Evolutionary conservation across 768 basidiomycete species (phyloP).

Genomic region (Candolleomyces aberdarensis): DNA sequence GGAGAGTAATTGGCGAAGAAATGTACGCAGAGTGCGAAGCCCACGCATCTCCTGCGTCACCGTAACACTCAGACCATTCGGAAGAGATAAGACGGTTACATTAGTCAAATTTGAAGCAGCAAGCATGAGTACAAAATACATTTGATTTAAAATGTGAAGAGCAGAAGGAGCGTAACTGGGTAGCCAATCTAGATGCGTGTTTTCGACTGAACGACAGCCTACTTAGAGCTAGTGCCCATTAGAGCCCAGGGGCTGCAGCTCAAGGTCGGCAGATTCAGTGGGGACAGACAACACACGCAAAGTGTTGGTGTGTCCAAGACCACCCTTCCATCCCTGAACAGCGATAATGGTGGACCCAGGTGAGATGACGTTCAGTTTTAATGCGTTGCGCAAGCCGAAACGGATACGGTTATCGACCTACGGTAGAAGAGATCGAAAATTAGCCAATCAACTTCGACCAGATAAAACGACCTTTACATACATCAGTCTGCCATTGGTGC

Average conservation of each 20-base stretch:
- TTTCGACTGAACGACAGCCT: too few relatives aligned
- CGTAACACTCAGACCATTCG: too few relatives aligned
- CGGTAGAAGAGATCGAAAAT: slow-evolving; percentile 7
- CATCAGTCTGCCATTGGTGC: slow-evolving; percentile 97
- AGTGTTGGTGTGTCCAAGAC: slow-evolving; percentile 93
- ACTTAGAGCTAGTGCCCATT: neutral
- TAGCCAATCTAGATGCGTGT: too few relatives aligned
- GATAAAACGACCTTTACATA: slow-evolving; percentile 34
- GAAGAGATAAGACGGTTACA: too few relatives aligned
- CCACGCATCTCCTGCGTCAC: too few relatives aligned
- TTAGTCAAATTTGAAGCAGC: too few relatives aligned
- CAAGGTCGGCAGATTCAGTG: slow-evolving; percentile 75
- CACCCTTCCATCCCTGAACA: slow-evolving; percentile 99
- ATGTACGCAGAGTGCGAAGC: too few relatives aligned
- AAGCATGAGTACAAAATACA: too few relatives aligned
- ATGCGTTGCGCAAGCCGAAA: slow-evolving; percentile 81
- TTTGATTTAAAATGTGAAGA: too few relatives aligned
- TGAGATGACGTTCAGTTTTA: slow-evolving; percentile 82
- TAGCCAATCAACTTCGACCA: slow-evolving; percentile 1
- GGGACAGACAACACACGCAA: slow-evolving; percentile 82
- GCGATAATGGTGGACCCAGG: slow-evolving; percentile 89
- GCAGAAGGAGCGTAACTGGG: too few relatives aligned
- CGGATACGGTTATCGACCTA: slow-evolving; percentile 89
- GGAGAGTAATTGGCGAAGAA: too few relatives aligned
- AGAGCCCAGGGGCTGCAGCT: slow-evolving; percentile 57